Conservation (phyloP, 257 asterid species). For the Ehretia macrophylla region DNA sequence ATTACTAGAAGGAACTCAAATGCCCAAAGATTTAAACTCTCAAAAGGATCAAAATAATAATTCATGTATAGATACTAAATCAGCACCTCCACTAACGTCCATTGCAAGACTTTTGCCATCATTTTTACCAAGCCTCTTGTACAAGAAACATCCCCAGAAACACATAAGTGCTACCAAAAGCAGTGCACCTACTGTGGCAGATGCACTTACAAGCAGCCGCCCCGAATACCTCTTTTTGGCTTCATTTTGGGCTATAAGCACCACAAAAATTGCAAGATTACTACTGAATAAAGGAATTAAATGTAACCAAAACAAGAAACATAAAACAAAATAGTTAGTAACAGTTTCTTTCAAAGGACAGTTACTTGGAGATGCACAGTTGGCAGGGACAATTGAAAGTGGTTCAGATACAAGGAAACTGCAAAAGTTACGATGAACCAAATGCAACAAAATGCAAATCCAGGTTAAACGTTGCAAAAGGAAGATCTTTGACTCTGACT, state of each 20-base stretch:
- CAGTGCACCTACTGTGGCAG: constrained; percentile 88
- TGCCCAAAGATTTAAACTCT: background rate
- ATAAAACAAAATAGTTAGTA: no score
- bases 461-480: no score
- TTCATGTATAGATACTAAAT: constrained; percentile 28
- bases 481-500: no score
- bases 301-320: no score
- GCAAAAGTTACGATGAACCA: no score
- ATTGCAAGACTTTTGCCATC: constrained; percentile 66
- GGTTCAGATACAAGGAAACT: no score
- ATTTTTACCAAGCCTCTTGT: constrained; percentile 78
- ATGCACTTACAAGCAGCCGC: constrained; percentile 78
- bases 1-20: background rate
- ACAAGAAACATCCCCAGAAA: constrained; percentile 89
- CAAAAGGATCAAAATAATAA: background rate
- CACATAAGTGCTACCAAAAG: constrained; percentile 95
- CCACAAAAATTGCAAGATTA: background rate
- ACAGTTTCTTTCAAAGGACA: no score
- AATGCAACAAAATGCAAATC: no score
- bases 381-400: no score
- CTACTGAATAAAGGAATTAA: background rate
- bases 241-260: constrained; percentile 46
- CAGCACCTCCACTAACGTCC: constrained; percentile 75
- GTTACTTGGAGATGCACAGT: no score
- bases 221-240: constrained; percentile 72